Conservation (phyloP, 352 stramenopile species). For the Albugo candida region DNA sequence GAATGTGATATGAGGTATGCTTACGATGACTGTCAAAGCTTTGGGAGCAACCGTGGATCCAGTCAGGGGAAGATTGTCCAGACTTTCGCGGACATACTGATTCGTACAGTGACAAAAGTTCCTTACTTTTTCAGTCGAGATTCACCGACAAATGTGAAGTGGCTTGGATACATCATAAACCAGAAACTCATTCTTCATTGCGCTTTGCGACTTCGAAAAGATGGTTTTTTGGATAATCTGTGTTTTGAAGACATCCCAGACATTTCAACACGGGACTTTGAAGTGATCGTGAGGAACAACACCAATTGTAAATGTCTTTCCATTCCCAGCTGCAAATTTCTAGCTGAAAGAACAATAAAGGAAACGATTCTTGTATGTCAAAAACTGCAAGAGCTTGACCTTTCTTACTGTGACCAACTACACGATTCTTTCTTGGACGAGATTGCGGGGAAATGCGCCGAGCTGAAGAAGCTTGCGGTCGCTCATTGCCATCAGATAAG, state of each 20-base stretch:
- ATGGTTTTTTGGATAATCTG: slow-evolving; percentile 29
- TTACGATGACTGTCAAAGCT: slow-evolving; percentile 7
- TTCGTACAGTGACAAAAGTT: slow-evolving; percentile 32
- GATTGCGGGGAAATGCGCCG: slow-evolving; percentile 27
- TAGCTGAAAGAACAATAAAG: slow-evolving; percentile 25
- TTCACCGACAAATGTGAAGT: slow-evolving; percentile 39
- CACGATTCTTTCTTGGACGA: slow-evolving; percentile 29
- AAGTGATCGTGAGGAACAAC: slow-evolving; percentile 33
- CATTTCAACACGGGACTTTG: slow-evolving; percentile 33
- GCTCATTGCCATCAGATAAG: slow-evolving; percentile 44
- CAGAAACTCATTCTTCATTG: slow-evolving; percentile 38
- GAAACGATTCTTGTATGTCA: slow-evolving; percentile 22
- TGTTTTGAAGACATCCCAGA: slow-evolving; percentile 29
- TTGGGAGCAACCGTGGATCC: too few relatives aligned
- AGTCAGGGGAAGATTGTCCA: too few relatives aligned
- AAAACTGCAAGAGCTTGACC: slow-evolving; percentile 57
- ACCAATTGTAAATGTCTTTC: slow-evolving; percentile 23
- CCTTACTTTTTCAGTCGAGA: slow-evolving; percentile 42
- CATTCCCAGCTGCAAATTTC: slow-evolving; percentile 15
- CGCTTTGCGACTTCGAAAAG: slow-evolving; percentile 25
- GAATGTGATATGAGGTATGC: too few relatives aligned
- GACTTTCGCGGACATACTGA: slow-evolving; percentile 28
- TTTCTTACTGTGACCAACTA: slow-evolving; percentile 43
- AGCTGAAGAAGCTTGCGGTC: slow-evolving; percentile 30
- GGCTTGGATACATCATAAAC: slow-evolving; percentile 29